Evolutionary conservation across 139 green algal species (phyloP).

Genomic region (Haematococcus lacustris): DNA sequence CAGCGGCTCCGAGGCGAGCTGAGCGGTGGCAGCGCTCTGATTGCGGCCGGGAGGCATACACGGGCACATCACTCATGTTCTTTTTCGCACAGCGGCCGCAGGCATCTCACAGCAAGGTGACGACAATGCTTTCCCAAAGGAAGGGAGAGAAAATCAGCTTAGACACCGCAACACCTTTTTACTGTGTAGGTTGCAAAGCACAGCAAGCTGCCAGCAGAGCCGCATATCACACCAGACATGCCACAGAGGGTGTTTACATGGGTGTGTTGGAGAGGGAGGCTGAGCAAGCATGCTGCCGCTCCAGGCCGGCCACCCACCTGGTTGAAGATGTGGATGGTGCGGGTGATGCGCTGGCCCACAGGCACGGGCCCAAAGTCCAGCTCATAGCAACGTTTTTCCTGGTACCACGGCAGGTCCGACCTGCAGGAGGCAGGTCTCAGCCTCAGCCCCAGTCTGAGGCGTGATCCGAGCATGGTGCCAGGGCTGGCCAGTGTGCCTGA

Average conservation of each 20-base stretch:
- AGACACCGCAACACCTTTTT: too few species aligned
- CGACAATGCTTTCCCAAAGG: too few species aligned
- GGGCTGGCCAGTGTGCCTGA: too few species aligned
- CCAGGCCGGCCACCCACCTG: conserved; percentile 21
- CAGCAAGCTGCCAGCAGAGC: too few species aligned
- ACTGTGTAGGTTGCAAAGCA: too few species aligned
- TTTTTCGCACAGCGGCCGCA: conserved; percentile 16
- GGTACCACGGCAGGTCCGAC: conserved; percentile 8
- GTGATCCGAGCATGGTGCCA: too few species aligned
- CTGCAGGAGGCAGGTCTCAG: conserved; percentile 8
- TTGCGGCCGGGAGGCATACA: not conserved
- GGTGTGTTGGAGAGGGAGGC: too few species aligned
- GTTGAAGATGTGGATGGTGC: conserved; percentile 37
- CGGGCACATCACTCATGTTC: too few species aligned
- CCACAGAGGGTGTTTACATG: too few species aligned
- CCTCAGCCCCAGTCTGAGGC: not conserved
- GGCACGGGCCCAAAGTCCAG: conserved; percentile 52
- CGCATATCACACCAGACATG: too few species aligned
- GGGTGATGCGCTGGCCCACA: conserved; percentile 42
- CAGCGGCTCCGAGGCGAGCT: conserved; percentile 17
- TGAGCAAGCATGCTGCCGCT: too few species aligned
- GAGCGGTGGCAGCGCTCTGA: conserved; percentile 1
- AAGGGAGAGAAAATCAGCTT: too few species aligned
- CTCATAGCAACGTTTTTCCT: conserved; percentile 28
- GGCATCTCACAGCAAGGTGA: not conserved